Base-by-base conservation (phyloP, 441 rosid species). In the Bruguiera hainesii region DNA sequence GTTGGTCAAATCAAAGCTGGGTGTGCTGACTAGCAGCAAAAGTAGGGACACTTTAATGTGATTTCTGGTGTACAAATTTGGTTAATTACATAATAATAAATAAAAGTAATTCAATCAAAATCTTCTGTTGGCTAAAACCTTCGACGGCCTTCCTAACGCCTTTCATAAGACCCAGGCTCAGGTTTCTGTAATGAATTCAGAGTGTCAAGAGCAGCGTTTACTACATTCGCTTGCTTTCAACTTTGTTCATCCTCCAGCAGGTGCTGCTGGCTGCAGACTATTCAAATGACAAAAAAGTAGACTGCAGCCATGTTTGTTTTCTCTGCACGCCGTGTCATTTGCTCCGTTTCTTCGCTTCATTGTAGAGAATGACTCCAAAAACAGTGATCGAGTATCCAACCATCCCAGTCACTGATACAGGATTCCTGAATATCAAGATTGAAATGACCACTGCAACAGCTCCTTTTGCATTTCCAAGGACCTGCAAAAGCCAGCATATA, bases 381-480 rank as follows among this genome's bases (percentile, higher is more conserved):
- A 78, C 77, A 1, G 81, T 81, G 55, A 81, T 58, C 11, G 72
- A 30, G 69, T 81, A 81, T 25, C 82, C 85, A 28, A 79, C 64
- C 75, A 81, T 81, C 23, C 82, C 85, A 10, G 79, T 81, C 23
- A 81, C 71, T 2, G 82, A 76, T 19, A 81, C 85, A 0, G 85
- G 82, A 57, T 81, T 78, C 69, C 71, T 71, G 68, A 81, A 81
- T 50, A 81, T 71, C 63, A 81, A 20, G 26, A 78, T 78, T 21
- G 82, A 81, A 23, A 81, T 68, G 2, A 78, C 79, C 63, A 81
- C 82, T 8, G 79, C 80, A 10, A 76, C 82, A 0, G 85, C 85
- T 19, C 82, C 82, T 74, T 81, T 81, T 9, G 85, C 85, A 61
- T 74, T 81, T 51, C 82, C 82, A 30, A 78, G 58, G 4, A 81